Conservation (phyloP, 1,139 yeast species). For the Scheffersomyces titani region DNA sequence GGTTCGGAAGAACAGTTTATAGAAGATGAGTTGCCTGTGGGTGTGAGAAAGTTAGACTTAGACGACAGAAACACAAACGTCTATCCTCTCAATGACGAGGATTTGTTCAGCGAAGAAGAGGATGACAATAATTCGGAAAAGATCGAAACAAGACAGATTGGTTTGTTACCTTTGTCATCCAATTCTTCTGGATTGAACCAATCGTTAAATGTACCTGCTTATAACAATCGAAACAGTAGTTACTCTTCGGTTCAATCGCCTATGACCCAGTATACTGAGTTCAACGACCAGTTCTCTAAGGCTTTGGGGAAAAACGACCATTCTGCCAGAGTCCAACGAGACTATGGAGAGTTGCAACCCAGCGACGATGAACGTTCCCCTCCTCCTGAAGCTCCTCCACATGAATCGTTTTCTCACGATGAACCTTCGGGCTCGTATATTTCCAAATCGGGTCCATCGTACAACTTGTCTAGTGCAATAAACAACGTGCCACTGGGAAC, state of each 20-base stretch:
- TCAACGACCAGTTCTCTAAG: constrained; percentile 46
- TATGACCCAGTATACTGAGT: constrained; percentile 56
- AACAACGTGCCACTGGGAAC: constrained; percentile 21
- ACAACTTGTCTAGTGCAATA: constrained; percentile 13
- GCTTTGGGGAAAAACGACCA: constrained; percentile 12
- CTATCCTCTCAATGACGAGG: constrained; percentile 43
- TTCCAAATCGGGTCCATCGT: constrained; percentile 13
- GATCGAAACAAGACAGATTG: constrained; percentile 30
- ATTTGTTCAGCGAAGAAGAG: constrained; percentile 39
- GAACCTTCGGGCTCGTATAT: constrained; percentile 2
- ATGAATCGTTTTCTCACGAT: constrained; percentile 7
- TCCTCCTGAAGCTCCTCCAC: constrained; percentile 27
- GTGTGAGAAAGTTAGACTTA: constrained; percentile 30
- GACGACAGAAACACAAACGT: constrained; percentile 14
- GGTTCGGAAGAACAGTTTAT: constrained; percentile 38
- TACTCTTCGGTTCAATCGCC: constrained; percentile 48
- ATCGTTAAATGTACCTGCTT: constrained; percentile 26
- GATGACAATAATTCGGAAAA: constrained; percentile 28
- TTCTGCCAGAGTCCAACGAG: constrained; percentile 9
- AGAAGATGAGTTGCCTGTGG: constrained; percentile 38
- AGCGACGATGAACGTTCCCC: constrained; percentile 17
- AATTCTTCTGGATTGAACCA: constrained; percentile 8
- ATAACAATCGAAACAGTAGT: constrained; percentile 34
- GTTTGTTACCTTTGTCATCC: constrained; percentile 11
- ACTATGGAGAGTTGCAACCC: constrained; percentile 7